Evolutionary conservation across 192 early-diverging fungal species (phyloP), one percentile per base, ranked within the genome.

Genomic region (Thamnidium elegans): DNA sequence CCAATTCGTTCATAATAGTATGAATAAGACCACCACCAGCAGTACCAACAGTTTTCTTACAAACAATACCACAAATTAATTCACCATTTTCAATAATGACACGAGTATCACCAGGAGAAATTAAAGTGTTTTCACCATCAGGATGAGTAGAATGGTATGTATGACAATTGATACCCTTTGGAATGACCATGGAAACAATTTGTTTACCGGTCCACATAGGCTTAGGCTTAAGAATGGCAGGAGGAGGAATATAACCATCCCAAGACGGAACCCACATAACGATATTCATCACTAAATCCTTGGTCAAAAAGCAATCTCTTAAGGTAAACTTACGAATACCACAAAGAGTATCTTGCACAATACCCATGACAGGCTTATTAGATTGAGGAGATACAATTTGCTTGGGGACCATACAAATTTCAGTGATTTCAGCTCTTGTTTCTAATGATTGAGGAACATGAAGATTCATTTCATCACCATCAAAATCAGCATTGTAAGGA

Each of bases 401-500:
- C 69, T 88, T 89, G 5, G 97, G 95, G 7, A 99, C 97, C 93
- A 97, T 96, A 79, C 95, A 98, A 58, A 99, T 87, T 80, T 97
- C 92, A 63, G 84, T 84, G 54, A 99, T 86, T 77, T 99, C 97
- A 15, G 97, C 95, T 39, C 91, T 88, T 10, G 94, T 94, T 80
- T 98, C 94, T 50, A 95, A 89, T 9, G 95, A 95, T 77, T 98
- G 95, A 15, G 97, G 97, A 15, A 96, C 94, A 74, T 99, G 97
- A 82, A 99, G 75, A 78, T 99, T 99, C 97, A 99, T 99, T 77
- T 99, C 97, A 72, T 99, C 97, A 58, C 97, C 97, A 74, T 99
- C 97, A 80, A 99, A 99, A 85, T 99, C 97, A 47, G 95, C 97
- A 66, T 99, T 99, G 73, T 99, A 99, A 19, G 97, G 97, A 47